Conservation (phyloP, 2,329 filamentous ascomycete species). For the Paradendryphiella salina region DNA sequence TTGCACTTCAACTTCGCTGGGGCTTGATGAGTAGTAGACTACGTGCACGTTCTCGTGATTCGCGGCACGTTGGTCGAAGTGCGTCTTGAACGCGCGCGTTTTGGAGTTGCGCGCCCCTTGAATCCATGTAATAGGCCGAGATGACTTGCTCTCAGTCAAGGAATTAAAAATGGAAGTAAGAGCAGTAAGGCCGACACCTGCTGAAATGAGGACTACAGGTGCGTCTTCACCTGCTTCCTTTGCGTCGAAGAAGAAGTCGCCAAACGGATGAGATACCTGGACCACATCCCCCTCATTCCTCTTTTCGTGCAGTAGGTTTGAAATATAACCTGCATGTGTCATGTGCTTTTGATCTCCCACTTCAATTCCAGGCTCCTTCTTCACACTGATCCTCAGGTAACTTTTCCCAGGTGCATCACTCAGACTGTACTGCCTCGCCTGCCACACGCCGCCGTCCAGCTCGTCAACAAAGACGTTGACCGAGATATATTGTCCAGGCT, state of each 20-base stretch:
- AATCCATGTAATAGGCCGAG: slow-evolving; percentile 63
- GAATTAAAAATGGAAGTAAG: slow-evolving; percentile 67
- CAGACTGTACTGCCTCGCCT: slow-evolving; percentile 73
- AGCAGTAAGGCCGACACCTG: slow-evolving; percentile 70
- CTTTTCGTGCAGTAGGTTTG: slow-evolving; percentile 68
- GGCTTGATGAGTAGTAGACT: slow-evolving; percentile 62
- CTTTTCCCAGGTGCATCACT: slow-evolving; percentile 64
- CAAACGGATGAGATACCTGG: slow-evolving; percentile 66
- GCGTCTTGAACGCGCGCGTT: slow-evolving; percentile 59
- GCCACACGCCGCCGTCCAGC: slow-evolving; percentile 56
- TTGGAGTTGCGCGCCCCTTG: slow-evolving; percentile 60
- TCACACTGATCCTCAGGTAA: slow-evolving; percentile 72
- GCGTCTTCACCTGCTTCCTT: slow-evolving; percentile 47
- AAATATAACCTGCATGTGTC: slow-evolving; percentile 66
- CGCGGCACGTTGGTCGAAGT: slow-evolving; percentile 52
- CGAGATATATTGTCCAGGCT: slow-evolving; percentile 74
- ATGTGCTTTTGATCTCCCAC: slow-evolving; percentile 51
- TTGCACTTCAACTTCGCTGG: slow-evolving; percentile 49
- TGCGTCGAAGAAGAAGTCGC: slow-evolving; percentile 64
- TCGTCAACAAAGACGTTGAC: slow-evolving; percentile 61
- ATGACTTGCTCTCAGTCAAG: slow-evolving; percentile 41
- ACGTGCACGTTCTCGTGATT: slow-evolving; percentile 55
- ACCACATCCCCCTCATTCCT: slow-evolving; percentile 65
- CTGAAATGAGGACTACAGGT: slow-evolving; percentile 68
- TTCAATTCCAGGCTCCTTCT: slow-evolving; percentile 63